Conservation (phyloP, 805 yeast species). For the Scheffersomyces lignosus region DNA sequence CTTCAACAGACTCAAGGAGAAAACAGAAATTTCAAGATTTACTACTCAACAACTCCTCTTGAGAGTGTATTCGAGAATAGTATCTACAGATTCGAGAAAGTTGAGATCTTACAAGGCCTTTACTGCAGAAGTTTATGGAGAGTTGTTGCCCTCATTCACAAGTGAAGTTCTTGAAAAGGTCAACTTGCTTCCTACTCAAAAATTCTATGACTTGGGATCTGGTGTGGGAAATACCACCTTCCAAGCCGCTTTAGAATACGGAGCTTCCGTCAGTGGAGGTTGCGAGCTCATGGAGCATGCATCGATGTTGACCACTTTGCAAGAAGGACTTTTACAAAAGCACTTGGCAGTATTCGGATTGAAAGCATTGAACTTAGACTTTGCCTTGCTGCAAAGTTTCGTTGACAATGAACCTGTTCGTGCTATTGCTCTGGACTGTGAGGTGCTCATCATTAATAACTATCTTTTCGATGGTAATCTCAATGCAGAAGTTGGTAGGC, state of each 20-base stretch:
- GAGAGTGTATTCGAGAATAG: slow-evolving; percentile 73
- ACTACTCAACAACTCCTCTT: slow-evolving; percentile 65
- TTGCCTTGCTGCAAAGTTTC: slow-evolving; percentile 71
- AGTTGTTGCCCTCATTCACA: slow-evolving; percentile 75
- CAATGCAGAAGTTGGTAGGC: slow-evolving; percentile 63
- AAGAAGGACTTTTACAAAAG: slow-evolving; percentile 54
- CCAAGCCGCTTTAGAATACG: slow-evolving; percentile 86
- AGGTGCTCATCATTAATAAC: slow-evolving; percentile 78
- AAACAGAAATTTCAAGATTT: slow-evolving; percentile 27
- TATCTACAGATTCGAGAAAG: slow-evolving; percentile 68
- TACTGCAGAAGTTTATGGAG: slow-evolving; percentile 90
- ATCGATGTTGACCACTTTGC: slow-evolving; percentile 62
- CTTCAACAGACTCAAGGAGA: slow-evolving; percentile 18
- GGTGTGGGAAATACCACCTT: slow-evolving; percentile 93
- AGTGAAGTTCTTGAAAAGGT: slow-evolving; percentile 63
- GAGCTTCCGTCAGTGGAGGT: slow-evolving; percentile 76
- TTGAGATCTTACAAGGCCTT: slow-evolving; percentile 78
- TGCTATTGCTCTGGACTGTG: slow-evolving; percentile 55
- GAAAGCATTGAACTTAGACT: slow-evolving; percentile 51
- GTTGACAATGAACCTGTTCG: slow-evolving; percentile 61
- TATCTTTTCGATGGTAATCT: slow-evolving; percentile 78
- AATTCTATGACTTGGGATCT: slow-evolving; percentile 87
- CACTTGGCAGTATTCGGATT: slow-evolving; percentile 68
- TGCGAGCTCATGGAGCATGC: slow-evolving; percentile 89
- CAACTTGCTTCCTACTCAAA: slow-evolving; percentile 49